Evolutionary conservation across 768 basidiomycete species (phyloP), one percentile per base, ranked within the genome.

Genomic region (Russula foetens): DNA sequence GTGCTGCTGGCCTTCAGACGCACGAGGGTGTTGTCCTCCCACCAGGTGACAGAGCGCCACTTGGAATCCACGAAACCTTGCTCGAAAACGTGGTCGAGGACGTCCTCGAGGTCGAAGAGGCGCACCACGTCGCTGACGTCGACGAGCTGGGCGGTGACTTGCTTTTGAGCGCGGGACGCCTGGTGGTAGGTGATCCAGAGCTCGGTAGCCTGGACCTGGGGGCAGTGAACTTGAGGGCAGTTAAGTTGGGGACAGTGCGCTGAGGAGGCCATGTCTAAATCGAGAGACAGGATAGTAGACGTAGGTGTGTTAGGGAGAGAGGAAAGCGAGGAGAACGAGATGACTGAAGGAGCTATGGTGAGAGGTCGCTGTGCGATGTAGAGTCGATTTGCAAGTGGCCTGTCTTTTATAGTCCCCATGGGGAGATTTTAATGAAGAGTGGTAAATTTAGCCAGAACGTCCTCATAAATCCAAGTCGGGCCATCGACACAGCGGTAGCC

Each of bases 151-250:
- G 76, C 74, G 21, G 78, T 78, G 19, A 69, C 67, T 11, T 76
- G 73, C 62, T 72, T 73, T 67, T 73, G 70, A 29, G 67, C 69
- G 48, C 78, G 77, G 45, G 78, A 81, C 39, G 71, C 71, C 63
- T 79, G 75, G 64, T 77, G 75, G 71, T 79, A 81, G 52, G 75
- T 74, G 56, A 81, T 71, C 77, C 77, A 79, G 68, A 80, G 72
- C 65, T 79, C 78, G 63, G 45, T 26, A 14, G 33, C 38, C 35
- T 52, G 23, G 4, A 7, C 24, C 21, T 52, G 33, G 12, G 50
- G 29, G 48, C 31, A 21, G 29, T 4, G n/a, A n/a, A n/a, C n/a
- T n/a, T n/a, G n/a, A n/a, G n/a, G n/a, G n/a, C n/a, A n/a, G n/a
- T n/a, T n/a, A n/a, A n/a, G n/a, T n/a, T n/a, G n/a, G n/a, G n/a